Percentiles rank a stretch among this genome's conserved stretches.
Conservation (phyloP, 1,139 yeast species). For the Suhomyces bokatorum region DNA sequence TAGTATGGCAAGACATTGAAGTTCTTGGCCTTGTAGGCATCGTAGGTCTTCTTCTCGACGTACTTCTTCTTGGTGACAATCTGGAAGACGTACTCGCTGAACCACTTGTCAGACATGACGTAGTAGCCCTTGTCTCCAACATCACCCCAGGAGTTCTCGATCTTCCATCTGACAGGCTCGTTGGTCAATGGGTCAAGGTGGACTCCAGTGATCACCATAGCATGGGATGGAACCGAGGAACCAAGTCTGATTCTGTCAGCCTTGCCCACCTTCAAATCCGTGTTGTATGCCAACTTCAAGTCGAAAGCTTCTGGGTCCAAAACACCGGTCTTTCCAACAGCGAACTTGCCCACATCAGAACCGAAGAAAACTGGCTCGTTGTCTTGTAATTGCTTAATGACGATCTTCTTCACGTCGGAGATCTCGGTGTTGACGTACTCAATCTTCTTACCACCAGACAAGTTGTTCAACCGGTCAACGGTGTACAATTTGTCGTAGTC, state of each 20-base stretch:
- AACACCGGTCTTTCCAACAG: slow-evolving; percentile 60
- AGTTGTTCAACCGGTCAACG: slow-evolving; percentile 73
- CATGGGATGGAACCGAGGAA: slow-evolving; percentile 76
- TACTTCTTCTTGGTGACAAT: slow-evolving; percentile 65
- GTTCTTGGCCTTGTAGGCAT: slow-evolving; percentile 50
- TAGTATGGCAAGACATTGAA: slow-evolving; percentile 68
- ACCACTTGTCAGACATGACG: slow-evolving; percentile 81
- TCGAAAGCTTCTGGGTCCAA: slow-evolving; percentile 73
- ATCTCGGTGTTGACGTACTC: slow-evolving; percentile 68
- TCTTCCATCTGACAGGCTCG: slow-evolving; percentile 73
- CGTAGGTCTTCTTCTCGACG: slow-evolving; percentile 44
- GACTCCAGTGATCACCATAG: slow-evolving; percentile 78
- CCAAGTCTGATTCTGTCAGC: slow-evolving; percentile 56
- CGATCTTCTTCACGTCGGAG: slow-evolving; percentile 55
- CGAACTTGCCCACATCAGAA: slow-evolving; percentile 76
- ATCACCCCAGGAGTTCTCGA: slow-evolving; percentile 88
- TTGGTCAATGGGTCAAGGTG: slow-evolving; percentile 46
- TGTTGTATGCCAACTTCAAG: slow-evolving; percentile 63
- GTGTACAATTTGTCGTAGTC: slow-evolving; percentile 59
- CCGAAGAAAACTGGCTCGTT: slow-evolving; percentile 84
- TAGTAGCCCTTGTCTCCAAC: slow-evolving; percentile 74
- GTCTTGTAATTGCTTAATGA: slow-evolving; percentile 64
- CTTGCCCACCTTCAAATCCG: slow-evolving; percentile 48
- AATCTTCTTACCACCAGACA: slow-evolving; percentile 65
- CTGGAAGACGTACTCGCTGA: slow-evolving; percentile 81